These are phyloP conservation scores for Talaromyces funiculosus DNA, from an alignment of 2,329 filamentous ascomycete genomes.

Conservation along the genomic window DNA sequence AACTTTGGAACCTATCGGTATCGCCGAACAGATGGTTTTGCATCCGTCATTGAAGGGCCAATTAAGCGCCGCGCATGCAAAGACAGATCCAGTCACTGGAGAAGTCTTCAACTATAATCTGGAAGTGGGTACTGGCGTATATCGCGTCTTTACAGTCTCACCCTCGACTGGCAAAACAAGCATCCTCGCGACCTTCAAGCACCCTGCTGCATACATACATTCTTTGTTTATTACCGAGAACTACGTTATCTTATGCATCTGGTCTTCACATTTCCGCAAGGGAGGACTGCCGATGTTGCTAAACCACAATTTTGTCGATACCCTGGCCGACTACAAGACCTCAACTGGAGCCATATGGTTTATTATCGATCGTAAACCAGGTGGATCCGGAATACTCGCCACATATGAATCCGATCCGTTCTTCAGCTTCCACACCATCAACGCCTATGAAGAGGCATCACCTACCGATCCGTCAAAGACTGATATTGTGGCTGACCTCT, in stretches of 20 bases:
- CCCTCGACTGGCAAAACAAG: slow-evolving; percentile 59
- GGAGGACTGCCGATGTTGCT: slow-evolving; percentile 58
- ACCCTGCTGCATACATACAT: slow-evolving; percentile 68
- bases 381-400: slow-evolving; percentile 60
- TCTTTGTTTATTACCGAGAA: slow-evolving; percentile 69
- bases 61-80: slow-evolving; percentile 65
- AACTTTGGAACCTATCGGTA: slow-evolving; percentile 66
- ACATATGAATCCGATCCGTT: slow-evolving; percentile 62
- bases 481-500: slow-evolving; percentile 60
- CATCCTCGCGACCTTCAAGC: slow-evolving; percentile 62
- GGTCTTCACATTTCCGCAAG: slow-evolving; percentile 56
- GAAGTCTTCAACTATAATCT: slow-evolving; percentile 80
- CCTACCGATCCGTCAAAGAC: slow-evolving; percentile 25
- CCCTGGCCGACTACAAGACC: slow-evolving; percentile 59
- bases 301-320: slow-evolving; percentile 62
- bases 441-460: slow-evolving; percentile 62
- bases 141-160: slow-evolving; percentile 64
- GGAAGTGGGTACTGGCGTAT: slow-evolving; percentile 54
- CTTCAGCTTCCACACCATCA: slow-evolving; percentile 76
- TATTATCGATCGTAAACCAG: slow-evolving; percentile 58
- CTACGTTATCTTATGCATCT: slow-evolving; percentile 69
- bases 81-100: slow-evolving; percentile 64
- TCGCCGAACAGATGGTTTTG: slow-evolving; percentile 55
- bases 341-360: slow-evolving; percentile 61
- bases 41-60: slow-evolving; percentile 65